Base-by-base conservation (phyloP, 106 monocot species). In the Platanthera zijinensis region DNA sequence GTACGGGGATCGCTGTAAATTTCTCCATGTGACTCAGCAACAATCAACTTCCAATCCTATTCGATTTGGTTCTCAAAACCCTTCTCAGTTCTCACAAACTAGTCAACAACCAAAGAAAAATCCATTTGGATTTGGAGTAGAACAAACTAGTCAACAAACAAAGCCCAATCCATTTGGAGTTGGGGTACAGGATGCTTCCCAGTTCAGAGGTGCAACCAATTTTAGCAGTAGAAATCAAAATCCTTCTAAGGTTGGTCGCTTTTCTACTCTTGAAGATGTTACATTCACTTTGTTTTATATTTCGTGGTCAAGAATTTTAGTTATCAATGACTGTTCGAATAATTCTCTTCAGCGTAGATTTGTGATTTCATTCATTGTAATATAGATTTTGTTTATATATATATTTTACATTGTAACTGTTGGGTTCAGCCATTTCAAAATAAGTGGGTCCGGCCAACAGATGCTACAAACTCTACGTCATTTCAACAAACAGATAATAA, bases 1-100 rank as follows among this genome's bases (percentile, higher is more conserved):
- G 22, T 99, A 89, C 81, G 97, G 97, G 18, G 97, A 94, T 39
- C 89, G 86, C 8, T 94, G 97, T 81, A 94, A 85, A 78, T 97
- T 87, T 74, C 70, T 88, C 52, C 97, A 97, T 81, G 87, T 76
- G 21, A 66, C 80, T 52, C 91, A 83, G 69, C 85, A 87, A 77
- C 91, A 88, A 68, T 48, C 79, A 46, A 89, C 61, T 6, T 51
- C 85, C 50, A 83, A 77, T 73, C 72, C 85, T 73, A 85, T 79
- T 79, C 85, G 83, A 61, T 84, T 82, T 74, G 85, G 81, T 15
- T 18, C 78, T 47, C 83, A 21, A 6, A 70, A 10, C 8, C 4
- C 70, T 48, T 46, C 48, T 4, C 70, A 70, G 70, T 28, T 70
- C 48, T 48, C 48, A 70, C 66, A 32, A 66, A 32, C n/a, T 3